These are phyloP conservation scores for Paratinospora sagittata DNA, from an alignment of 164 flowering plant genomes.

Conservation along the genomic window DNA sequence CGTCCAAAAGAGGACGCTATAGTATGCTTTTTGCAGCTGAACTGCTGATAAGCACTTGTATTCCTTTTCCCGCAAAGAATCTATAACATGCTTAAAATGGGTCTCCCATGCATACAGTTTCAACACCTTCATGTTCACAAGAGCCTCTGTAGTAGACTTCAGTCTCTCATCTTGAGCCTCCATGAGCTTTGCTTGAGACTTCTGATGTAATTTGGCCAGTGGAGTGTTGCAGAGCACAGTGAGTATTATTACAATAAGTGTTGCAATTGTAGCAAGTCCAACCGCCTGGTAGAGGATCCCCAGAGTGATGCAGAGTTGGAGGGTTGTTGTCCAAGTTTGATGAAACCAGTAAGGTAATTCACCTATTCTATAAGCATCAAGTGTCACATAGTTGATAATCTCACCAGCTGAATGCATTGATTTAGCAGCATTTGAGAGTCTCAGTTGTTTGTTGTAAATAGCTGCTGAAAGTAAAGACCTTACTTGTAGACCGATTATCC, in stretches of 20 bases:
- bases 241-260: slow-evolving; percentile 43
- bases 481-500: slow-evolving; percentile 52
- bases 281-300: slow-evolving; percentile 43
- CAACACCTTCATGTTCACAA: slow-evolving; percentile 55
- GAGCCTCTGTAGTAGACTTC: slow-evolving; percentile 49
- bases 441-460: slow-evolving; percentile 56
- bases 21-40: slow-evolving; percentile 38
- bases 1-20: slow-evolving; percentile 51
- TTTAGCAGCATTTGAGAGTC: slow-evolving; percentile 49
- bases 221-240: slow-evolving; percentile 56
- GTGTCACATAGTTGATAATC: slow-evolving; percentile 57
- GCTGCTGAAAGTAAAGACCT: slow-evolving; percentile 57
- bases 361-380: slow-evolving; percentile 66
- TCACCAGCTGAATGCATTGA: slow-evolving; percentile 50
- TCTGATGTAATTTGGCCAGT: slow-evolving; percentile 54
- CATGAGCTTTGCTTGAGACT: slow-evolving; percentile 52
- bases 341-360: slow-evolving; percentile 74
- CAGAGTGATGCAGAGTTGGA: slow-evolving; percentile 54
- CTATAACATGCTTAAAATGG: slow-evolving; percentile 47
- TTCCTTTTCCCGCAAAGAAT: slow-evolving; percentile 39
- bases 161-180: slow-evolving; percentile 52
- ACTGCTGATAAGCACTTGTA: slow-evolving; percentile 49
- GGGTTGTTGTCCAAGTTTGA: slow-evolving; percentile 56
- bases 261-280: slow-evolving; percentile 51
- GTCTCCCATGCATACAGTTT: slow-evolving; percentile 74